phyloP scores from a whole-genome alignment of 2,329 filamentous ascomycete genomes.

The Zymoseptoria passerinii region DNA sequence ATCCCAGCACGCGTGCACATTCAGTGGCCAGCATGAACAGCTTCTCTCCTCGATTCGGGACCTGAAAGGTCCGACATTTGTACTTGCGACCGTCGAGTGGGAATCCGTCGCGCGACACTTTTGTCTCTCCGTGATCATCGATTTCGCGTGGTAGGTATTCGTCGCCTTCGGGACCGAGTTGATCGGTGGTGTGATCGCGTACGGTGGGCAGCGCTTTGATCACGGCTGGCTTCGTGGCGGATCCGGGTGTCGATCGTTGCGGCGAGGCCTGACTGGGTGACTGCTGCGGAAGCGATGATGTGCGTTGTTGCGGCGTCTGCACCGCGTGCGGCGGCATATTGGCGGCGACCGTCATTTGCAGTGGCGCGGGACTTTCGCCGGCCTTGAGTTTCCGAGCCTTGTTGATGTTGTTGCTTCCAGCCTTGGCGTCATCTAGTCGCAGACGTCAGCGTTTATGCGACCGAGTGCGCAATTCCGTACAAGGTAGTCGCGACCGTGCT shows the following conservation, averaged over 20 bases:
- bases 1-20: constrained; percentile 85
- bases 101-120: constrained; percentile 77
- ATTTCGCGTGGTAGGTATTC: constrained; percentile 92
- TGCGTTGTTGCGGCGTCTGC: constrained; percentile 48
- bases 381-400: constrained; percentile 37
- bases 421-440: constrained; percentile 36
- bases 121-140: constrained; percentile 88
- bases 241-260: constrained; percentile 67
- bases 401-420: constrained; percentile 40
- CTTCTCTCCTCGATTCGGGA: constrained; percentile 83
- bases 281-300: constrained; percentile 40
- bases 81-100: constrained; percentile 78
- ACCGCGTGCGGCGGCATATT: constrained; percentile 42
- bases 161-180: constrained; percentile 78
- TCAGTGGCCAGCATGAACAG: constrained; percentile 98
- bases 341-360: constrained; percentile 40
- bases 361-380: constrained; percentile 19
- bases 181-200: constrained; percentile 92
- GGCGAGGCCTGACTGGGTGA: constrained; percentile 55
- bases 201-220: constrained; percentile 94
- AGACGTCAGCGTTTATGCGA: constrained; percentile 16
- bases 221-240: constrained; percentile 55
- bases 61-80: constrained; percentile 84
- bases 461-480: background rate
- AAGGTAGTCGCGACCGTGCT: background rate